Evolutionary conservation across 192 early-diverging fungal genomes (phyloP).

Genomic region (Polychytrium aggregatum): DNA sequence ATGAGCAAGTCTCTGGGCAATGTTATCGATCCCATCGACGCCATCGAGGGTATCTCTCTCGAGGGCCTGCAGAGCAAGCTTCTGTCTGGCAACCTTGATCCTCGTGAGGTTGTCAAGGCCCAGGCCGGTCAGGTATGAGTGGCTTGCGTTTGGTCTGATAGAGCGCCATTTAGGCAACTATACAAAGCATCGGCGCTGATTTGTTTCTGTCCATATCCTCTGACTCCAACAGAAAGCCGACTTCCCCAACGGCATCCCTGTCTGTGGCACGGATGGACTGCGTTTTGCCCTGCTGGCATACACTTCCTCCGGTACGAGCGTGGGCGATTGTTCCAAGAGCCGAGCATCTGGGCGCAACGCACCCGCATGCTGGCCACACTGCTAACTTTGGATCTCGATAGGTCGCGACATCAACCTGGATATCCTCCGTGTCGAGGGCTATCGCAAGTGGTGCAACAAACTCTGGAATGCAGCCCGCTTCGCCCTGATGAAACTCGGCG

Average conservation of each 20-base stretch:
- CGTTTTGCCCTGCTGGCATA: slow-evolving; percentile 39
- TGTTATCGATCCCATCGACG: slow-evolving; percentile 94
- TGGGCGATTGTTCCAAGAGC: no score
- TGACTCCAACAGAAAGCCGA: slow-evolving; percentile 40
- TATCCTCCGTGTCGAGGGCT: slow-evolving; percentile 91
- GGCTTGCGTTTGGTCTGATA: no score
- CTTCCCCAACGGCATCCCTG: slow-evolving; percentile 94
- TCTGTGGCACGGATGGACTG: slow-evolving; percentile 89
- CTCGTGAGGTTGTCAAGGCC: slow-evolving; percentile 78
- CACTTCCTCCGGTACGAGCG: no score
- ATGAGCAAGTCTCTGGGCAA: slow-evolving; percentile 97
- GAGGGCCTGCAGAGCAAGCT: slow-evolving; percentile 66
- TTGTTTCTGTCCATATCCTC: no score
- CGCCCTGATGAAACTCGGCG: slow-evolving; percentile 90
- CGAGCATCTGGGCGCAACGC: no score
- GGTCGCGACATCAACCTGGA: slow-evolving; percentile 90
- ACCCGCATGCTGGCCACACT: no score
- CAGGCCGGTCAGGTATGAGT: slow-evolving; percentile 61
- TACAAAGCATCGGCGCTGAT: no score
- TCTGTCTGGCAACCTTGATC: slow-evolving; percentile 77
- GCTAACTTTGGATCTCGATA: no score
- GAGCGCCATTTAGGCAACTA: no score
- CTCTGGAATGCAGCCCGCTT: slow-evolving; percentile 97
- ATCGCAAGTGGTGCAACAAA: slow-evolving; percentile 99
- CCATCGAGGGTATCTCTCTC: slow-evolving; percentile 87